Evolutionary conservation across 2,329 filamentous ascomycete species (phyloP), one percentile per base, ranked within the genome.

Genomic region (Neodidymelliopsis sp.): DNA sequence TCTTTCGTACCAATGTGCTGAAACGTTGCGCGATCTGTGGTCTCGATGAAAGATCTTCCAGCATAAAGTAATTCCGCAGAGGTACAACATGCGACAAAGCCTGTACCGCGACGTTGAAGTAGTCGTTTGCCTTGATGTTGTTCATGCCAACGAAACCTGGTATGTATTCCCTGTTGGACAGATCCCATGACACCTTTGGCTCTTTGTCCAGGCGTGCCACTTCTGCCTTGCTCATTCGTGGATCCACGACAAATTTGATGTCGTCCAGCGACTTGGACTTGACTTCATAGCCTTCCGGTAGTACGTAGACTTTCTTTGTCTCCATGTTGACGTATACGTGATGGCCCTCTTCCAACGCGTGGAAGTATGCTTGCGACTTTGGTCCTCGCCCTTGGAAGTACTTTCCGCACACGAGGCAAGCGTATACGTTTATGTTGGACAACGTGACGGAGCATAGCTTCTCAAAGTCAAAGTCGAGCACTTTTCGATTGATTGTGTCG

Each of bases 111-210:
- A 96, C 93, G 70, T 99, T 99, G 68, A 97, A 83, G 76, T 99
- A 99, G 78, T 99, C 94, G 76, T 99, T 99, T 49, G 94, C 91
- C 75, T 99, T 99, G 81, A 99, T 97, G 76, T 99, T 99, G 81
- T 99, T 99, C 90, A 99, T 95, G 59, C 94, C 94, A 53, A 99
- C 91, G 70, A 92, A 99, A 5, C 94, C 93, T 15, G 94, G 94
- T 59, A 87, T 87, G 75, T 99, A 99, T 70, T 89, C 85, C 73
- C 88, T 90, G 56, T 91, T 91, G 38, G 81, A 80, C 30, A 97
- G 81, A 65, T 96, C 93, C 82, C 87, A 91, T 33, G 85, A 84
- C 13, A 78, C 80, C 66, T 81, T 80, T 42, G 79, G 77, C 58
- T 80, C 79, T 65, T 79, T 86, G 75, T 97, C 94, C 58, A 97